Percentiles rank a stretch among this genome's conserved stretches.
Conservation (phyloP, 257 asterid genomes). For the Fraxinus quadrangulata region DNA sequence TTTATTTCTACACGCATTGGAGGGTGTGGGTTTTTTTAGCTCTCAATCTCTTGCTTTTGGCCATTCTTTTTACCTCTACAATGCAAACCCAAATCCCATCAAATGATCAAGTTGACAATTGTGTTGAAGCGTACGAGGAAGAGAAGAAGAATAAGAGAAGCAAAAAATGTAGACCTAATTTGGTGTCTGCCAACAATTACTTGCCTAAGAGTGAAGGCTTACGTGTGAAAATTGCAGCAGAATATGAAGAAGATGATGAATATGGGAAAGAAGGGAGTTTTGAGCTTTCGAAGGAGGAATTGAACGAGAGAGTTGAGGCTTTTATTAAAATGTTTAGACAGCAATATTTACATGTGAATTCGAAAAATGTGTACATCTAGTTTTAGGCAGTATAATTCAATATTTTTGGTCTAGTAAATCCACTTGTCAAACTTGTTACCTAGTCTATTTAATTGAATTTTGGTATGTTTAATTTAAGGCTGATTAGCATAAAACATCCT, state of each 20-base stretch:
- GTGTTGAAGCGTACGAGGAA: slow-evolving; percentile 5
- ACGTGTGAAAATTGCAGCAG: neutral
- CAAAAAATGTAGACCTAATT: slow-evolving; percentile 2
- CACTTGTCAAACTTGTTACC: neutral
- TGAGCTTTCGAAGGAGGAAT: slow-evolving; percentile 57
- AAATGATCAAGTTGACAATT: slow-evolving; percentile 10
- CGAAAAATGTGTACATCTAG: neutral
- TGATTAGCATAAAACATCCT: no score
- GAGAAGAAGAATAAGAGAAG: slow-evolving; percentile 25
- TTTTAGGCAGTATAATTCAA: neutral
- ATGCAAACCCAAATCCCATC: slow-evolving; percentile 26
- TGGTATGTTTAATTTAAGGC: no score
- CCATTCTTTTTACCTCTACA: slow-evolving; percentile 79
- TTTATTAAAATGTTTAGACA: slow-evolving; percentile 52
- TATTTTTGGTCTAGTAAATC: neutral
- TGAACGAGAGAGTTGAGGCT: slow-evolving; percentile 55
- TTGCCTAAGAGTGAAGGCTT: neutral
- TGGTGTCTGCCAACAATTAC: neutral
- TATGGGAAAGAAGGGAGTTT: slow-evolving; percentile 30
- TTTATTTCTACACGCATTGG: slow-evolving; percentile 75
- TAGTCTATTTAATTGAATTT: neutral
- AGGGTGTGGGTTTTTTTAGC: slow-evolving; percentile 79
- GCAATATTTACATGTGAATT: slow-evolving; percentile 24
- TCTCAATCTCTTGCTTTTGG: slow-evolving; percentile 75
- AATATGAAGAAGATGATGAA: slow-evolving; percentile 16